Evolutionary conservation across 2,329 filamentous ascomycete genomes (phyloP).

Genomic region (Geoglossum cookeanum): DNA sequence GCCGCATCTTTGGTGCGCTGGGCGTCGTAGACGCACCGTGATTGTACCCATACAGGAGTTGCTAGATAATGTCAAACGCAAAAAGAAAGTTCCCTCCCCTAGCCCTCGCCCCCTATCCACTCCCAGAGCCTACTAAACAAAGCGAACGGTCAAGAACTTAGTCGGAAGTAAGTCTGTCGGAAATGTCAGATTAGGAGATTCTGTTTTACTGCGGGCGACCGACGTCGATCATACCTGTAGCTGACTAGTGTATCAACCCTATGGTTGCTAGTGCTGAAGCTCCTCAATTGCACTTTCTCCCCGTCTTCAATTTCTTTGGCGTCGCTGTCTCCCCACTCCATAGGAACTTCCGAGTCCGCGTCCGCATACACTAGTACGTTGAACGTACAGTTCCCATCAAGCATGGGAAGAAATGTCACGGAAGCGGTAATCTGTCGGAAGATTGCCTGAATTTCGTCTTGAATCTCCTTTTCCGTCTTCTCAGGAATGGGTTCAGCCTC

Average conservation of each 20-base stretch:
- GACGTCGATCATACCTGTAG: constrained; percentile 37
- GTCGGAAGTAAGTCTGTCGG: background rate
- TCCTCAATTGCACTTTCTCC: constrained; percentile 85
- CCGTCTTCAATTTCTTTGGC: constrained; percentile 90
- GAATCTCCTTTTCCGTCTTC: constrained; percentile 86
- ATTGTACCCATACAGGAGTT: background rate
- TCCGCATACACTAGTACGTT: constrained; percentile 97
- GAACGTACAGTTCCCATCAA: constrained; percentile 91
- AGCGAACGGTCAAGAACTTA: background rate
- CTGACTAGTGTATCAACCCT: constrained; percentile 89
- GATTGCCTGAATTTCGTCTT: constrained; percentile 86
- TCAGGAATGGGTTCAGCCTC: constrained; percentile 28
- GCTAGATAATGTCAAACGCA: background rate
- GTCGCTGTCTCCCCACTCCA: constrained; percentile 97
- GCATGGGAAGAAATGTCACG: constrained; percentile 87
- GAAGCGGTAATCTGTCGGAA: constrained; percentile 97
- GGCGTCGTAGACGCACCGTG: background rate
- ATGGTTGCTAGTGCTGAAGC: constrained; percentile 90
- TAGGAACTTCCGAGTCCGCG: constrained; percentile 84
- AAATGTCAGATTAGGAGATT: background rate
- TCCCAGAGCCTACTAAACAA: background rate
- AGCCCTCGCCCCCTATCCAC: background rate
- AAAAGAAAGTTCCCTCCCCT: background rate
- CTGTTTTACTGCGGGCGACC: background rate
- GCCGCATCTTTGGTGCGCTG: background rate